Base-by-base conservation (phyloP, 1,284 basidiomycete species). In the Cerioporus squamosus region DNA sequence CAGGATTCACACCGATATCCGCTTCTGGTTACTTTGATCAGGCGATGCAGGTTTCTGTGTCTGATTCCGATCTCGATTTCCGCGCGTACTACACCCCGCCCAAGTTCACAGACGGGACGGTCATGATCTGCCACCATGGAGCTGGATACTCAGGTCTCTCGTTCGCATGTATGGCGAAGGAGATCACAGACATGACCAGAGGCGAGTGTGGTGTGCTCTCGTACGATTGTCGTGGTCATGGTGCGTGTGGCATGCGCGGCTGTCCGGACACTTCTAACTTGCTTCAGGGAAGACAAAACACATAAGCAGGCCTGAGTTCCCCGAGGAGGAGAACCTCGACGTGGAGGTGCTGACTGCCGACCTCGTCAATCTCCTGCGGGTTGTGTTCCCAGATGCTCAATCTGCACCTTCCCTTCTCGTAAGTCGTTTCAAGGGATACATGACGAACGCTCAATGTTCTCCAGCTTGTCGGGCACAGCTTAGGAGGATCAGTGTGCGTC, bases 91-190 rank as follows among this genome's bases (percentile, higher is more conserved):
- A 94, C 71, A 90, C 91, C 0, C 81, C 78, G 38, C 82, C 82
- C 4, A 79, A 78, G 66, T 77, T 70, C 51, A 69, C 71, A 42
- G 79, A 79, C 39, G 81, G 79, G n/a, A 74, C 75, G 0, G 85
- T 97, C 2, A 84, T 98, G 69, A 81, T 98, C 2, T 93, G 93
- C 72, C 95, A 98, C 69, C 97, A 99, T 67, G 97, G 97, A 0
- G 97, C 94, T 1, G 97, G 97, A 2, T 94, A 94, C 69, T 89
- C 89, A 0, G 96, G 87, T 0, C 79, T 98, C 60, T 93, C 88
- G 61, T 99, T 95, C 72, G 96, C 97, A 0, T 88, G 87, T 65
- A 81, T 96, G 52, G 94, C 96, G 10, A 89, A 88, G 70, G 88
- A 93, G 71, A 78, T 98, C 2, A 76, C 73, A 12, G 80, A 78